Evolutionary conservation across 345 rosid genomes (phyloP).

Genomic region (Cardiospermum halicacabum): DNA sequence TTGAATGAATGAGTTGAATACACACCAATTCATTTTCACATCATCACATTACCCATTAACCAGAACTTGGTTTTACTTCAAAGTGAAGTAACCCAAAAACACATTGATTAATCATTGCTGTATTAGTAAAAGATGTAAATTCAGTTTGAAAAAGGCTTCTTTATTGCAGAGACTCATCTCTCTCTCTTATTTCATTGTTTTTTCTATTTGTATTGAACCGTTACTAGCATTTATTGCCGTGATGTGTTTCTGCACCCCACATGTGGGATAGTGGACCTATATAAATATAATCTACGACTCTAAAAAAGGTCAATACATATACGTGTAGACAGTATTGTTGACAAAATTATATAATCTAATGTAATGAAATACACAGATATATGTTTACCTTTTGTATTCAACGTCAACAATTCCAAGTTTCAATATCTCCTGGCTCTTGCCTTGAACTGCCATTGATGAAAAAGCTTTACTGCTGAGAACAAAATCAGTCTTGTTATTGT

Average conservation of each 20-base stretch:
- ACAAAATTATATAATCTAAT: background rate
- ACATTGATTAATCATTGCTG: no score
- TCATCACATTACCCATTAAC: no score
- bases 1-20: no score
- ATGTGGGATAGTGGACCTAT: background rate
- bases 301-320: background rate
- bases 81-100: no score
- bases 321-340: background rate
- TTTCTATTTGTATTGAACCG: constrained; percentile 22
- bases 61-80: no score
- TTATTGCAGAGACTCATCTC: no score
- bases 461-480: constrained; percentile 85
- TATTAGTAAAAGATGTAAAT: no score
- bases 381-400: constrained; percentile 63
- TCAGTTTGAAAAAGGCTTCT: no score
- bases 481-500: constrained; percentile 57
- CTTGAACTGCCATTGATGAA: constrained; percentile 67
- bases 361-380: background rate
- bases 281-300: background rate
- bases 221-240: constrained; percentile 27
- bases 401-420: constrained; percentile 60
- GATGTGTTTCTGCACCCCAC: constrained; percentile 1
- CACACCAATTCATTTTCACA: no score
- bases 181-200: no score
- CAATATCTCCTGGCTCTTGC: constrained; percentile 41